phyloP scores from a whole-genome alignment of 2,329 filamentous ascomycete genomes.

The Pezicula rhizophila region DNA sequence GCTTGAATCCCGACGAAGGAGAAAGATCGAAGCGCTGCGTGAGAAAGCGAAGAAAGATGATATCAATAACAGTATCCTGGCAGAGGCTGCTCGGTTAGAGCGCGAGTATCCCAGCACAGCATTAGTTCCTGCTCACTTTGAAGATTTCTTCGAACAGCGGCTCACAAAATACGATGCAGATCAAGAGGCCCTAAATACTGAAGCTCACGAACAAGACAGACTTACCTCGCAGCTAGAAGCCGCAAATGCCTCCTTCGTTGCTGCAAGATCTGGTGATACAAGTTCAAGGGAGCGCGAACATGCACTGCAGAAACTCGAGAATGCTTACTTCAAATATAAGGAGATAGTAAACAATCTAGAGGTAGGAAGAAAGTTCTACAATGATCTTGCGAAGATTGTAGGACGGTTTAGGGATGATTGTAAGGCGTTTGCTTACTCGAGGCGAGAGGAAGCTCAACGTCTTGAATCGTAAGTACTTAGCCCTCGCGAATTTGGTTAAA shows the following conservation, averaged over 20 bases:
- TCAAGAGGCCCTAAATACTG: constrained; percentile 61
- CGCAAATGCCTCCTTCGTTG: constrained; percentile 73
- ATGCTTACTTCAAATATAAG: constrained; percentile 92
- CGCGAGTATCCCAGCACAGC: constrained; percentile 78
- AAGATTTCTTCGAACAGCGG: constrained; percentile 79
- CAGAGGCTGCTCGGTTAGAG: constrained; percentile 79
- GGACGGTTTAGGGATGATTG: constrained; percentile 77
- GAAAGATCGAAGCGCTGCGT: constrained; percentile 71
- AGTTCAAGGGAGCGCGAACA: constrained; percentile 71
- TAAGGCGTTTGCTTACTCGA: constrained; percentile 70
- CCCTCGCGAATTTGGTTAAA: background rate
- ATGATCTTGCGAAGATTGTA: constrained; percentile 85
- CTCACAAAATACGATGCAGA: constrained; percentile 79
- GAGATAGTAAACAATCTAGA: constrained; percentile 91
- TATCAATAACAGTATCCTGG: constrained; percentile 76
- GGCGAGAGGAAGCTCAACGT: constrained; percentile 72
- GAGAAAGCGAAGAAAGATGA: constrained; percentile 82
- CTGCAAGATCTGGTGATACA: constrained; percentile 52
- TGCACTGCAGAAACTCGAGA: constrained; percentile 81
- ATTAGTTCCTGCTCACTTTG: constrained; percentile 85
- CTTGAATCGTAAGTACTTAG: constrained; percentile 60
- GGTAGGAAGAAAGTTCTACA: constrained; percentile 91
- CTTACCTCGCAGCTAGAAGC: constrained; percentile 64
- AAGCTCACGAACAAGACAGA: constrained; percentile 70
- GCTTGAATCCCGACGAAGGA: constrained; percentile 72